Conservation (phyloP, 305 asterid species). For the Fraxinus xanthoxyloides region DNA sequence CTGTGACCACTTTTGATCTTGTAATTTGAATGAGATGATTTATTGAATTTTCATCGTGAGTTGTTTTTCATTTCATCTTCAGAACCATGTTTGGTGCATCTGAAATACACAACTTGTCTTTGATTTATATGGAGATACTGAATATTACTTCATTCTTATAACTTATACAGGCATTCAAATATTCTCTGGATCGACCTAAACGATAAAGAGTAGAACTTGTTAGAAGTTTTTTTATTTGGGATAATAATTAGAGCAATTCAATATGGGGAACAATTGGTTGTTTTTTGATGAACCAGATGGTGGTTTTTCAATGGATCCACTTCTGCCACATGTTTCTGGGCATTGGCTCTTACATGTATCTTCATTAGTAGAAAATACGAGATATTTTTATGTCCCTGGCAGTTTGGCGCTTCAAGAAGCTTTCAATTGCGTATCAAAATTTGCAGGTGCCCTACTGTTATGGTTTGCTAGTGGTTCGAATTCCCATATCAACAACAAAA, state of each 20-base stretch:
- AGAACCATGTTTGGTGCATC: not conserved
- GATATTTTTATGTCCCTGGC: constrained; percentile 55
- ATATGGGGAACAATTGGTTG: constrained; percentile 46
- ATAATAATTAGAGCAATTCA: constrained; percentile 7
- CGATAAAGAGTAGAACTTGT: not conserved
- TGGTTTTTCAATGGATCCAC: constrained; percentile 57
- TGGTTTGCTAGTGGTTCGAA: constrained; percentile 69
- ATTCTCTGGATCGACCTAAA: constrained; percentile 15
- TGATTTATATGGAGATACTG: constrained; percentile 2
- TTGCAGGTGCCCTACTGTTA: constrained; percentile 65
- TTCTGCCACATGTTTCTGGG: constrained; percentile 47
- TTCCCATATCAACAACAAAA: constrained; percentile 31
- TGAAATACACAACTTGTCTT: constrained; percentile 10
- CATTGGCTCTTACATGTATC: constrained; percentile 51
- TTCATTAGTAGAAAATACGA: constrained; percentile 56
- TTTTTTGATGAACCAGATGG: constrained; percentile 54
- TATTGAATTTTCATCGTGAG: not conserved
- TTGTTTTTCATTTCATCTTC: not conserved
- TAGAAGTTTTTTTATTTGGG: constrained; percentile 20
- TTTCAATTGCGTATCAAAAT: constrained; percentile 63
- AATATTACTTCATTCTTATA: constrained; percentile 7
- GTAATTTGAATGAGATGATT: not conserved
- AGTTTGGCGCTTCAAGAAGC: constrained; percentile 71
- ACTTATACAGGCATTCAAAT: constrained; percentile 24
- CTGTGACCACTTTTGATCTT: not conserved